Evolutionary conservation across 805 yeast genomes (phyloP).

Genomic region (Metschnikowia vanudenii): DNA sequence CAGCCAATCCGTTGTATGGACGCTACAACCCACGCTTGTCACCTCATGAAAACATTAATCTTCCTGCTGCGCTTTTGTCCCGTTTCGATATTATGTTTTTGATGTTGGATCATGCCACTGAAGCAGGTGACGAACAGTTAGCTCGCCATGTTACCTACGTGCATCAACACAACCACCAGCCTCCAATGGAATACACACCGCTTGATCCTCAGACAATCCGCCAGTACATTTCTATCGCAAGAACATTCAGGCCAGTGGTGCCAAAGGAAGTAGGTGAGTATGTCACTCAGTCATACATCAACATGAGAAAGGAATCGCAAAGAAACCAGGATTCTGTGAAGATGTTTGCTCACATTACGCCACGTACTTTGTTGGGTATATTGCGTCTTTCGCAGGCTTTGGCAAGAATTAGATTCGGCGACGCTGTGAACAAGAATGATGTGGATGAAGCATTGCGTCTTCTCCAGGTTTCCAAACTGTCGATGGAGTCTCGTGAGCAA

Average conservation of each 20-base stretch:
- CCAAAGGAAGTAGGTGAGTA: constrained; percentile 82
- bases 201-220: constrained; percentile 77
- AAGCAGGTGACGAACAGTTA: constrained; percentile 77
- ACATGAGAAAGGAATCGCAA: constrained; percentile 89
- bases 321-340: constrained; percentile 69
- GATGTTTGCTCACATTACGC: constrained; percentile 90
- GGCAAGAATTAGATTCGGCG: constrained; percentile 82
- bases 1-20: constrained; percentile 97
- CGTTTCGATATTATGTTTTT: constrained; percentile 90
- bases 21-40: constrained; percentile 87
- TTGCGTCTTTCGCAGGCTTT: constrained; percentile 91
- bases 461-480: constrained; percentile 80
- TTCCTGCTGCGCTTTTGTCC: constrained; percentile 94
- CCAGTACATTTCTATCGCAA: constrained; percentile 81
- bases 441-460: constrained; percentile 95
- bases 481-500: constrained; percentile 57
- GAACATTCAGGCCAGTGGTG: constrained; percentile 80
- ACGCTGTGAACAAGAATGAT: constrained; percentile 68
- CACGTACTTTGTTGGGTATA: constrained; percentile 89
- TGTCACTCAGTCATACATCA: constrained; percentile 81
- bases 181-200: constrained; percentile 71
- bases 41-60: constrained; percentile 91
- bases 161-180: constrained; percentile 90
- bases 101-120: constrained; percentile 78
- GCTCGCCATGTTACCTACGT: constrained; percentile 95